Percentiles rank a stretch among this genome's conserved stretches.
Conservation (phyloP, 352 stramenopile species). For the Globisporangium middletonii region DNA sequence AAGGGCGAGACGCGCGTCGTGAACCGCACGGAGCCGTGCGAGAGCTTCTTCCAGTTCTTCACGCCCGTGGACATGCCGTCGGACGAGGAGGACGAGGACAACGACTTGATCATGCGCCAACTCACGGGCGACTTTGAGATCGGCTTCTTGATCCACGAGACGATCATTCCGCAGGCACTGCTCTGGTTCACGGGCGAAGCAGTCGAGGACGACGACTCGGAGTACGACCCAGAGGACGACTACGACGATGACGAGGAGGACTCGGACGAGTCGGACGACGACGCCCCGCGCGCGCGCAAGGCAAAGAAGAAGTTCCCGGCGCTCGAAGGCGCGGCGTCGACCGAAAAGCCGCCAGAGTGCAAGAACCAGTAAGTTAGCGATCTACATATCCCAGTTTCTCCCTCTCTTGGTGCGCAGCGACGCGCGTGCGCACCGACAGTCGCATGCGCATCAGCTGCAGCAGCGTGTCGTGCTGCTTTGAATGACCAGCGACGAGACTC, state of each 20-base stretch:
- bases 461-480: no score
- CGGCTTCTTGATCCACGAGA: slow-evolving; percentile 84
- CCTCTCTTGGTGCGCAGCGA: neutral
- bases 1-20: slow-evolving; percentile 74
- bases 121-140: slow-evolving; percentile 82
- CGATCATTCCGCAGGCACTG: slow-evolving; percentile 81
- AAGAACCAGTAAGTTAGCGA: slow-evolving; percentile 80
- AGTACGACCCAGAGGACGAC: slow-evolving; percentile 77
- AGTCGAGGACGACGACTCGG: slow-evolving; percentile 69
- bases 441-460: no score
- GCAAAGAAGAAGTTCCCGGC: slow-evolving; percentile 77
- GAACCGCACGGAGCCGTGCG: slow-evolving; percentile 72
- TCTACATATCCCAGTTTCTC: neutral
- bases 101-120: slow-evolving; percentile 83
- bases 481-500: no score
- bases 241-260: slow-evolving; percentile 60
- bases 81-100: slow-evolving; percentile 80
- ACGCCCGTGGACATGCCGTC: slow-evolving; percentile 80
- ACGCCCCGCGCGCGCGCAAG: slow-evolving; percentile 34
- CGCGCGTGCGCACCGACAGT: no score
- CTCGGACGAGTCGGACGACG: slow-evolving; percentile 46
- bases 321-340: slow-evolving; percentile 55
- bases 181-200: slow-evolving; percentile 85
- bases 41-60: slow-evolving; percentile 88
- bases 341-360: slow-evolving; percentile 84